Conservation (phyloP, 495 filamentous ascomycete species). For the Tetracladium setigerum region DNA sequence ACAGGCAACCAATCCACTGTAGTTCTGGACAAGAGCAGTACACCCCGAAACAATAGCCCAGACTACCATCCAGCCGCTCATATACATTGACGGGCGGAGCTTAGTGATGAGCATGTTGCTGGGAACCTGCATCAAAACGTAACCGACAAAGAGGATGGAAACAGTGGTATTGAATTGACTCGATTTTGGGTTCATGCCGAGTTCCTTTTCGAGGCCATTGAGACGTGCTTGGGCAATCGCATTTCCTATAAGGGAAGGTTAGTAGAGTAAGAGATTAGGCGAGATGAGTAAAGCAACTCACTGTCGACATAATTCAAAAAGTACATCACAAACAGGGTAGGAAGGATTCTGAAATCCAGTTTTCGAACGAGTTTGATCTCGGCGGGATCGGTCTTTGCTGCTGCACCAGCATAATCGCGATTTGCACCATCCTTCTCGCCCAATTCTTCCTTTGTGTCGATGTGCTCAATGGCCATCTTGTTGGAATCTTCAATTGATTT, state of each 20-base stretch:
- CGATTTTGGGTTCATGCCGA: slow-evolving; percentile 46
- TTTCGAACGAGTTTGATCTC: slow-evolving; percentile 30
- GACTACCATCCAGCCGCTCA: slow-evolving; percentile 9
- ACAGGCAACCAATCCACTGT: slow-evolving; percentile 48
- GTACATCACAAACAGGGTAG: slow-evolving; percentile 36
- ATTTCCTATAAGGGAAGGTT: slow-evolving; percentile 18
- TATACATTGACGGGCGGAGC: slow-evolving; percentile 37
- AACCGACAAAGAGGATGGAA: slow-evolving; percentile 34
- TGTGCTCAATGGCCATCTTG: too few species aligned
- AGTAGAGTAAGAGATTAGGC: slow-evolving; percentile 33
- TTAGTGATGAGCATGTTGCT: slow-evolving; percentile 53
- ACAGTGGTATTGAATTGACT: slow-evolving; percentile 51
- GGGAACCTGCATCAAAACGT: slow-evolving; percentile 39
- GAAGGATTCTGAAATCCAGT: slow-evolving; percentile 48
- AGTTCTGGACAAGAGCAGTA: slow-evolving; percentile 41
- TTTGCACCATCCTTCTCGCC: too few species aligned
- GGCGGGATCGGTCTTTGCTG: too few species aligned
- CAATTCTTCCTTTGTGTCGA: too few species aligned
- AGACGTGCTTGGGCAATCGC: slow-evolving; percentile 70
- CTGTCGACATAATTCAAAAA: too few species aligned
- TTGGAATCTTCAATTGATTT: too few species aligned
- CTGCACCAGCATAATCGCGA: too few species aligned
- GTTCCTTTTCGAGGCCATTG: slow-evolving; percentile 55
- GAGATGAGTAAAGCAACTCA: too few species aligned
- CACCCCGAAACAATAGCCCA: slow-evolving; percentile 36